A percentile compares a stretch with the other conserved stretches of the same genome.
Evolutionary conservation across 768 basidiomycete species (phyloP).

Genomic region (Scleroderma bovista): DNA sequence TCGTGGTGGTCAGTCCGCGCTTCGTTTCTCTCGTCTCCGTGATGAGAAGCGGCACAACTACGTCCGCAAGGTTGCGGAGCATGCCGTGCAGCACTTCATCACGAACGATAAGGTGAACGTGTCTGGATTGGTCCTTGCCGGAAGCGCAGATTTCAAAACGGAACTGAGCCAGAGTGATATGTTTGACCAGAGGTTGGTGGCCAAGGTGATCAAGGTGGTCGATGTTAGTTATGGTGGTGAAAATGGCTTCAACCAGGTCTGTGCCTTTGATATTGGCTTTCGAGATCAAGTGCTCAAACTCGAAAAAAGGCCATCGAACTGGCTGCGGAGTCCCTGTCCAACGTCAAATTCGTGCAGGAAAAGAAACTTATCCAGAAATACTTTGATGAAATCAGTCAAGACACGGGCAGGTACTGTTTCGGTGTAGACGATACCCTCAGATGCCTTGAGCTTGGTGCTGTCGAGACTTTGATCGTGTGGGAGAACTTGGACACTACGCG

Average conservation of each 20-base stretch:
- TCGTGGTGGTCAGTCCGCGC: conserved; percentile 98
- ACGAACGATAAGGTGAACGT: conserved; percentile 98
- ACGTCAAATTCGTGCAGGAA: conserved; percentile 99
- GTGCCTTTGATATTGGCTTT: conserved; percentile 9
- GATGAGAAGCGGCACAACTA: conserved; percentile 99
- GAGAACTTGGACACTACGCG: conserved; percentile 93
- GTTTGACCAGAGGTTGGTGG: conserved; percentile 83
- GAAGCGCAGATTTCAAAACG: conserved; percentile 98
- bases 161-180: conserved; percentile 95
- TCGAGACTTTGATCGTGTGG: conserved; percentile 98
- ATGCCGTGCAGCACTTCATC: conserved; percentile 96
- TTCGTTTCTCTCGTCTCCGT: conserved; percentile 98
- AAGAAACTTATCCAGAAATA: conserved; percentile 96
- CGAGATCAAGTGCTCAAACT: conserved; percentile 3
- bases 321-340: conserved; percentile 90
- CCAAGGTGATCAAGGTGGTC: conserved; percentile 96
- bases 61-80: conserved; percentile 97
- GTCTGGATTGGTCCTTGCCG: conserved; percentile 90
- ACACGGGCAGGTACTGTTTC: conserved; percentile 94
- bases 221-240: conserved; percentile 99
- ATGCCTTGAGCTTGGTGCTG: conserved; percentile 91
- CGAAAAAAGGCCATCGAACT: conserved; percentile 91
- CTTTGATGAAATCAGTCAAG: conserved; percentile 99
- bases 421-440: conserved; percentile 97
- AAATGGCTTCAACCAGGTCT: conserved; percentile 98